Base-by-base conservation (phyloP, 768 basidiomycete species). In the Hypsizygus marmoreus region DNA sequence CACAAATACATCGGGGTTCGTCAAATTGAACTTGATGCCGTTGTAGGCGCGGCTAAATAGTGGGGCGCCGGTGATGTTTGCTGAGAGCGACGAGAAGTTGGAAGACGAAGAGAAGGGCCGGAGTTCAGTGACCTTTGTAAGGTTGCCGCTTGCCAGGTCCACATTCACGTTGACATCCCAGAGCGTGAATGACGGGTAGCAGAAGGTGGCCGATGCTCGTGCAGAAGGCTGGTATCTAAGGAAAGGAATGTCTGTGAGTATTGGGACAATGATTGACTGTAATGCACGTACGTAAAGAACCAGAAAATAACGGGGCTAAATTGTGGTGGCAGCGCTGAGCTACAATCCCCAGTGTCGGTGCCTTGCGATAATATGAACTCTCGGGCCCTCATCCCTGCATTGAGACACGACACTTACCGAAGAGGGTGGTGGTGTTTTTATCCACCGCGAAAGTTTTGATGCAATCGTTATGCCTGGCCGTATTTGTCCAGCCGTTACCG, bases 301-400 rank as follows among this genome's bases (percentile, higher is more conserved):
- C 80, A 83, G 56, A 81, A 80, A 16, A 79, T 65, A 13, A 78
- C 68, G 0, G 80, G 79, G 12, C 62, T 68, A 30, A 78, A 78
- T 32, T 73, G 62, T 9, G 61, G 53, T 3, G 66, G 63, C 7
- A 58, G 47, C 14, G 44, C 5, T 20, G 54, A 32, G 14, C 31
- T 56, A 34, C 73, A 74, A 17, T 38, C 49, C 2, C 63, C 56
- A 8, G 57, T 45, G 50, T 67, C 64, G 19, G 65, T 53, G 32
- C 67, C 70, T 71, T 40, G 25, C n/a, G 47, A 26, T 33, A 28
- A 22, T 3, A 24, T 28, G 14, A 13, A 23, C n/a, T 19, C 25
- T 32, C 31, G 17, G 2, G 3, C 9, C 14, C 12, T 12, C 1
- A 25, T 25, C 11, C 4, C 22, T 19, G 30, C 14, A 3, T 13